Conservation (phyloP, 176 grass and related monocot species). For the Cymbopogon citratus region DNA sequence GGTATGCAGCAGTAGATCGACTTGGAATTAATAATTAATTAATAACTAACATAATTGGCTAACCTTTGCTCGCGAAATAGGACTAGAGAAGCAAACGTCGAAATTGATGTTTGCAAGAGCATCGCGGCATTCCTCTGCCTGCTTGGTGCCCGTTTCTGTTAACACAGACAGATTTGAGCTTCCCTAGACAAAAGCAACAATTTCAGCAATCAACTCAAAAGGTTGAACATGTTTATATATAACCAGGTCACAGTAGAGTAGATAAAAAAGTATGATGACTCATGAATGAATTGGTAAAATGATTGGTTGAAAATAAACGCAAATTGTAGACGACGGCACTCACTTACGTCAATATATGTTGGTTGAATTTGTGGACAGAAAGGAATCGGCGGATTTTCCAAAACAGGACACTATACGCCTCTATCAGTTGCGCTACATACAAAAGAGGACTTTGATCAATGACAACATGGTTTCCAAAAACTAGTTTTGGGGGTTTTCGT, state of each 20-base stretch:
- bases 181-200: constrained; percentile 48
- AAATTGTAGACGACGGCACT: too few relatives aligned
- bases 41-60: too few relatives aligned
- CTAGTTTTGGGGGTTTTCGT: too few relatives aligned
- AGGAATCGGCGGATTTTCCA: too few relatives aligned
- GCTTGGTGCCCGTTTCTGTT: constrained; percentile 53
- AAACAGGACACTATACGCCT: too few relatives aligned
- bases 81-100: constrained; percentile 71
- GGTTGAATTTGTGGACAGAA: too few relatives aligned
- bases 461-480: too few relatives aligned
- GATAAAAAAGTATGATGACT: neutral
- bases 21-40: neutral
- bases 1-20: neutral
- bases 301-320: neutral
- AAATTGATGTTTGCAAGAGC: constrained; percentile 59
- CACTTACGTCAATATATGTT: too few relatives aligned
- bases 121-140: constrained; percentile 69
- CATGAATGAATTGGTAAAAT: neutral
- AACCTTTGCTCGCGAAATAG: constrained; percentile 85
- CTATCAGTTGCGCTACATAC: too few relatives aligned
- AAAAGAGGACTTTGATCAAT: too few relatives aligned
- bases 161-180: constrained; percentile 77
- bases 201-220: constrained; percentile 11
- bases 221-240: neutral
- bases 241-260: neutral